phyloP scores from a whole-genome alignment of 495 filamentous ascomycete genomes.

The Daldinia grandis region DNA sequence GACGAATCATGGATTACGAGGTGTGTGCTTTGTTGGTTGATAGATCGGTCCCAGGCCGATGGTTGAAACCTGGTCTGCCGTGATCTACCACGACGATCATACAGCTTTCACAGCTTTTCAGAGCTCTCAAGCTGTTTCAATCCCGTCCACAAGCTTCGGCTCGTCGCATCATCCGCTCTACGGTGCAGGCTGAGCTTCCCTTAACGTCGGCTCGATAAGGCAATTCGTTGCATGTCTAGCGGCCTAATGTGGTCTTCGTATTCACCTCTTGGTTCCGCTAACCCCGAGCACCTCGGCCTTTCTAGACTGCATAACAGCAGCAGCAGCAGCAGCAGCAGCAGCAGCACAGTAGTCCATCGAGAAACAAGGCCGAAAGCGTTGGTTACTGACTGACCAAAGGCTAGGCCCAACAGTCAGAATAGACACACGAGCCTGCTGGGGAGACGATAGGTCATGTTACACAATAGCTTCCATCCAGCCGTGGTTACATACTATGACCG shows the following conservation, averaged over 20 bases:
- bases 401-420: constrained; percentile 22
- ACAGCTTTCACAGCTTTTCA: constrained; percentile 4
- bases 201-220: constrained; percentile 9
- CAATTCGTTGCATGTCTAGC: constrained; percentile 15
- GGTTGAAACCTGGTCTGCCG: constrained; percentile 33
- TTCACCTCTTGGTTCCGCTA: constrained; percentile 1
- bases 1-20: constrained; percentile 21
- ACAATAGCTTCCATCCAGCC: constrained; percentile 18
- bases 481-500: constrained; percentile 8
- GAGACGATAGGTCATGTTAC: constrained; percentile 35
- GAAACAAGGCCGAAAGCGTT: background rate
- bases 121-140: constrained; percentile 19
- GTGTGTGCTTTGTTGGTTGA: constrained; percentile 12
- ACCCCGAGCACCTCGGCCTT: constrained; percentile 10
- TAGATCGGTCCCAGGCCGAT: constrained; percentile 20
- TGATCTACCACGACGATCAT: constrained; percentile 33
- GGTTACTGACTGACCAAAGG: constrained; percentile 6
- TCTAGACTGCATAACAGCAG: constrained; percentile 18
- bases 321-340: no score
- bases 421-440: constrained; percentile 6
- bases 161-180: background rate
- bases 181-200: background rate
- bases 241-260: constrained; percentile 19
- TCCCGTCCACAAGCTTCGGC: constrained; percentile 3
- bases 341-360: constrained; percentile 9